A percentile compares a stretch with the other conserved stretches of the same genome.
These are phyloP conservation scores for Tetramitus jugosus DNA, from an alignment of 208 protist species.

Conservation along the genomic window DNA sequence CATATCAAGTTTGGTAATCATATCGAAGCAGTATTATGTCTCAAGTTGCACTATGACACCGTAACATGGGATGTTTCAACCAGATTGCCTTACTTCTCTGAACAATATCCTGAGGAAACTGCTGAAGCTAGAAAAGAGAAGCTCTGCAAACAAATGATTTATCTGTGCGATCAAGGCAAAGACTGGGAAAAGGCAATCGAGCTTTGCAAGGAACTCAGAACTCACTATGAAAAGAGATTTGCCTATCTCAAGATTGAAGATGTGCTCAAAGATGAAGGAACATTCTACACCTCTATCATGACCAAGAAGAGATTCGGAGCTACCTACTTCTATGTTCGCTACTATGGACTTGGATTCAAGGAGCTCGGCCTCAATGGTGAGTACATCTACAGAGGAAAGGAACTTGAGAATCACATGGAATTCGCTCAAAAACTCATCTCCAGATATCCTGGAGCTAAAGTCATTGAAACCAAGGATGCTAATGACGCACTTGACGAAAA, in stretches of 20 bases:
- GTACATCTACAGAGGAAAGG: slow-evolving; percentile 25
- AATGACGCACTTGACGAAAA: neutral
- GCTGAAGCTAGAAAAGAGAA: neutral
- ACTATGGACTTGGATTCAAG: neutral
- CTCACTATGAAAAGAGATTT: neutral
- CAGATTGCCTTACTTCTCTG: neutral
- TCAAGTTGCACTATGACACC: neutral
- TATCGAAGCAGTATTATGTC: neutral
- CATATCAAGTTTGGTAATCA: neutral
- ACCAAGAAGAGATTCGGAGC: neutral
- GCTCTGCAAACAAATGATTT: neutral
- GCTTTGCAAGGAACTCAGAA: neutral
- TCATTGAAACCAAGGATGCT: neutral
- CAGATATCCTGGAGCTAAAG: slow-evolving; percentile 4
- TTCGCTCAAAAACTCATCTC: slow-evolving; percentile 27
- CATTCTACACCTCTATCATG: neutral
- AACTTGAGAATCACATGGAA: slow-evolving; percentile 22
- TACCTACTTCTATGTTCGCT: slow-evolving; percentile 16
- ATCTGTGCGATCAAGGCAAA: slow-evolving; percentile 17
- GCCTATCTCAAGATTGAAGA: neutral
- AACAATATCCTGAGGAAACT: neutral
- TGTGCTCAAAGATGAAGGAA: neutral
- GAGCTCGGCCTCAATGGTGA: neutral
- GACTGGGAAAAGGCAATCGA: slow-evolving; percentile 15
- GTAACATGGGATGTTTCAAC: neutral